Evolutionary conservation across 192 early-diverging fungal species (phyloP), one percentile per base, ranked within the genome.

Genomic region (Umbelopsis ramanniana): DNA sequence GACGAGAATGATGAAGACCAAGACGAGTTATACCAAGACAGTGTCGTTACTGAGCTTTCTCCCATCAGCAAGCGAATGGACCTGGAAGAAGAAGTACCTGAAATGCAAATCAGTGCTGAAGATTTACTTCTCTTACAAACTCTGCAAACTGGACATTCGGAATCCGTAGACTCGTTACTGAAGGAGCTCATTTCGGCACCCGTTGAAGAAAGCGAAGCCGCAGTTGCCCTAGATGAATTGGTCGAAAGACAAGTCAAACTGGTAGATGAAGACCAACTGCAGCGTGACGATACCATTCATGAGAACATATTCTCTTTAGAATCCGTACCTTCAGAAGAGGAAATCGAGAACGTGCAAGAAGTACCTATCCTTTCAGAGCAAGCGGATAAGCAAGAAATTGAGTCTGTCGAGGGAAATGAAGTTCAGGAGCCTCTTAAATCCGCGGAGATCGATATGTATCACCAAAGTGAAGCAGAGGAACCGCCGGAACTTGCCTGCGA

Each of bases 61-160:
- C 33, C 57, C 12, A 6, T 33, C 33, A 63, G 14, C 15, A 63
- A 63, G 33, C 57, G 33, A 35, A 63, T 63, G 57, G 57, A 63
- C 37, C 33, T 63, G 14, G 57, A 63, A 63, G 29, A 63, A 37
- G 57, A 63, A 17, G 17, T 63, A 14, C 17, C 57, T 14, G 29
- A 63, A n/a, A 17, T 26, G 19, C 14, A n/a, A 17, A 17, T 37
- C n/a, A 29, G 19, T 19, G 33, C 33, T 63, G 57, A 63, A 29
- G 57, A 63, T 12, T n/a, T 19, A 35, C 17, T 19, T 0, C 33
- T 63, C 29, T 35, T 19, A 6, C 24, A 60, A 17, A 60, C 55
- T 1, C 11, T 60, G 17, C 15, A 63, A 15, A 26, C 57, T 3
- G 57, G 33, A 11, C 23, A 3, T n/a, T 63, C 57, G 6, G 33